Evolutionary conservation across 2,329 filamentous ascomycete species (phyloP), one percentile per base, ranked within the genome.

Genomic region (Fusarium sp.): DNA sequence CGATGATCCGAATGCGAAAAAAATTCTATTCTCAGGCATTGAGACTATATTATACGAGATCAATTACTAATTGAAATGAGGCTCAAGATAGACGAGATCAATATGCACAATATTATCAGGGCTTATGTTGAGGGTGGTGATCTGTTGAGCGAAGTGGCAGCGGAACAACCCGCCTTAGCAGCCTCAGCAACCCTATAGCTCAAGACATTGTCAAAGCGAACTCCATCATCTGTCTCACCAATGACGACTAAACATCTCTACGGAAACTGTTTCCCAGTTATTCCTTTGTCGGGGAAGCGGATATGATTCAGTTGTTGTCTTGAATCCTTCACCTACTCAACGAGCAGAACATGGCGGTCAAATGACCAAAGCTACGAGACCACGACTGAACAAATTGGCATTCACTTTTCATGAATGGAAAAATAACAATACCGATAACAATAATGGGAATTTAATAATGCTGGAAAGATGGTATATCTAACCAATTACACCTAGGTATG

Each of bases 391-490:
- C 26, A 28, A 11, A 11, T 31, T 31, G 14, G 30, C 14, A 1
- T 16, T 31, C 30, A 34, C 14, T 34, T 34, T 18, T 18, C 31
- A 37, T 2, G 16, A 34, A 3, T 12, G 18, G 9, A 37, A 37
- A 6, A n/a, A 37, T n/a, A 37, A 37, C 10, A 9, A 12, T 10
- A 42, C 7, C 3, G 12, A 21, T 7, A 1, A 18, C 37, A 3
- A 3, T 4, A 6, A 12, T 12, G 10, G 8, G 6, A n/a, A 39
- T 34, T 21, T 28, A 30, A 39, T 31, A 46, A 65, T 65, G 23
- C 16, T 44, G 14, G n/a, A 31, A 39, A 39, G n/a, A 53, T 48
- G 42, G 54, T 66, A 50, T 61, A 66, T 49, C n/a, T 53, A 12
- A n/a, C 28, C n/a, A 46, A 39, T 18, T 9, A 12, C 18, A 19